Base-by-base conservation (phyloP, 768 basidiomycete species). In the Macrolepiota dolichaula region DNA sequence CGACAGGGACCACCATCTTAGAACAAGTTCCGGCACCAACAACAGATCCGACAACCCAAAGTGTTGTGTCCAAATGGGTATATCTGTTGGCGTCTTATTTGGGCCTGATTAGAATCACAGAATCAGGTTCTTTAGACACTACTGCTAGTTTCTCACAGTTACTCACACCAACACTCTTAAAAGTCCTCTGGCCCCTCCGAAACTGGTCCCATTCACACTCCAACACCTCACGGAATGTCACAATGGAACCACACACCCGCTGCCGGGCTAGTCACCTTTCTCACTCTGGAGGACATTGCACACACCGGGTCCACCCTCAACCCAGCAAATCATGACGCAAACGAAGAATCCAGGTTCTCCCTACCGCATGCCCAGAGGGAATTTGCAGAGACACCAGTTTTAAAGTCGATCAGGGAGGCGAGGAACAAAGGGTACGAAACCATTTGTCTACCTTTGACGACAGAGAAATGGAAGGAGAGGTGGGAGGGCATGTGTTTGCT, bases 401-500 rank as follows among this genome's bases (percentile, higher is more conserved):
- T 87, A 53, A 72, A 74, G 63, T 71, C 87, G 37, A 69, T 83
- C 1, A 70, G 79, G 12, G 81, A 84, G 27, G 80, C 86, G 17
- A 82, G 77, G 51, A 64, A 76, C 11, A 88, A 85, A 59, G 90
- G 90, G 17, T 98, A 94, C 69, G 86, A 91, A 57, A 71, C 79
- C 0, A 79, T 94, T 44, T 91, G 87, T 68, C 71, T 96, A 17
- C 94, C 94, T n/a, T 79, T 98, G n/a, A 94, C 96, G 24, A 96
- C 90, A 58, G 80, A 81, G 17, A 83, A 82, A 50, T 99, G 97
- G 97, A 86, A 84, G 67, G 79, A 84, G 64, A 79, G 97, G 58
- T 99, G 97, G 96, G 81, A 83, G 65, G 78, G 85, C 57, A 93
- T 98, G 85, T 99, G 97, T 74, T 77, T 94, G 63, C 73, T 91